A percentile compares a stretch with the other conserved stretches of the same genome.
These are phyloP conservation scores for Sordariomycetes sp. DNA, from an alignment of 2,329 filamentous ascomycete species.

Conservation along the genomic window DNA sequence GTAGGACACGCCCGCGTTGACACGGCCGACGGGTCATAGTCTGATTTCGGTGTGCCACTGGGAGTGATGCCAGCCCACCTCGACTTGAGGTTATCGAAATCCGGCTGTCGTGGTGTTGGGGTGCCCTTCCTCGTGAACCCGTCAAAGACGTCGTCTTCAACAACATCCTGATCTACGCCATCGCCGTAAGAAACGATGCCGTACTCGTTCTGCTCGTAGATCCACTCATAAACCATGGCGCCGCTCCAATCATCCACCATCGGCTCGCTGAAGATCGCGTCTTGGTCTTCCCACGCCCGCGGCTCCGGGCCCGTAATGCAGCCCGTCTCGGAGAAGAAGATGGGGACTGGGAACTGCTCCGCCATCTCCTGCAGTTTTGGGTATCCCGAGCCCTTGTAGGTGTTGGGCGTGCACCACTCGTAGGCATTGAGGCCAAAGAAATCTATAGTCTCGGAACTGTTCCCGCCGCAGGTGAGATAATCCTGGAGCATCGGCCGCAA, in stretches of 20 bases:
- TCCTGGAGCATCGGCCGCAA: slow-evolving; percentile 51
- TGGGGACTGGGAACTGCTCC: slow-evolving; percentile 65
- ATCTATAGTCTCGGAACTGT: slow-evolving; percentile 60
- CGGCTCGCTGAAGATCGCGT: slow-evolving; percentile 61
- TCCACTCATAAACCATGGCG: slow-evolving; percentile 83
- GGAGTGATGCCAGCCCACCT: slow-evolving; percentile 68
- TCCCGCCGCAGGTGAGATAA: slow-evolving; percentile 69
- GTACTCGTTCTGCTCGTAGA: slow-evolving; percentile 74
- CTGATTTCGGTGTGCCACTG: slow-evolving; percentile 52
- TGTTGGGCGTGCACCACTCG: slow-evolving; percentile 59
- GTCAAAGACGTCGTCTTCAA: slow-evolving; percentile 47
- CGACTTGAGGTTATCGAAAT: slow-evolving; percentile 66
- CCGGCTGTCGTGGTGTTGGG: slow-evolving; percentile 61
- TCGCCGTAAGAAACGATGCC: slow-evolving; percentile 69
- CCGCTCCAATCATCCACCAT: slow-evolving; percentile 67
- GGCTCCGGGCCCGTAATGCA: slow-evolving; percentile 55
- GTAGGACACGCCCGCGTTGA: slow-evolving; percentile 60
- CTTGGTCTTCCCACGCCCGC: slow-evolving; percentile 60
- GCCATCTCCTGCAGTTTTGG: slow-evolving; percentile 54
- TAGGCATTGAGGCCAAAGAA: slow-evolving; percentile 84
- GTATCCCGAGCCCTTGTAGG: slow-evolving; percentile 59
- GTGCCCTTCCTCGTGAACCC: slow-evolving; percentile 63
- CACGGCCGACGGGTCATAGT: slow-evolving; percentile 52
- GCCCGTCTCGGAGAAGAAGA: slow-evolving; percentile 84
- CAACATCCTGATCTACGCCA: slow-evolving; percentile 36